These are phyloP conservation scores for Plantago rigida DNA, from an alignment of 305 asterid genomes.

Conservation along the genomic window DNA sequence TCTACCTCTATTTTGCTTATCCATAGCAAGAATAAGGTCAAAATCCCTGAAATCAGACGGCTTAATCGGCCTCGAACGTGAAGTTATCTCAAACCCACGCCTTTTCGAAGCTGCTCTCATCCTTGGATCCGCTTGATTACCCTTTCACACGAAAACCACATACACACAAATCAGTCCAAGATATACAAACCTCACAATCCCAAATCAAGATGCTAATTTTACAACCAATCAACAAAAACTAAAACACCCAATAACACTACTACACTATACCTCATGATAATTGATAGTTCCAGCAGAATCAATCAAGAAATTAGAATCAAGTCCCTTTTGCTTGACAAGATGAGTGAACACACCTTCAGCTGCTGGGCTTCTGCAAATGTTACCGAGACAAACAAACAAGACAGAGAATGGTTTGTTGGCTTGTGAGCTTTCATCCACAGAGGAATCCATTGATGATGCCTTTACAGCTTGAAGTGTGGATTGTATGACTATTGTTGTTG, in stretches of 20 bases:
- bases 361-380: conserved; percentile 85
- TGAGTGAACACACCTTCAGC: conserved; percentile 76
- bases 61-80: conserved; percentile 68
- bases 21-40: conserved; percentile 91
- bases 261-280: conserved; percentile 59
- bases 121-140: conserved; percentile 81
- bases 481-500: background rate
- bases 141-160: conserved; percentile 32
- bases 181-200: background rate
- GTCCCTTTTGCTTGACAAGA: conserved; percentile 48
- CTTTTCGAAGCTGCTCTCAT: conserved; percentile 78
- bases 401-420: conserved; percentile 53
- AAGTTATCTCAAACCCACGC: conserved; percentile 76
- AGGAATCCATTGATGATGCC: conserved; percentile 53
- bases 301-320: conserved; percentile 50
- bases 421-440: conserved; percentile 28
- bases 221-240: background rate
- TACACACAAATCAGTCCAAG: conserved; percentile 10
- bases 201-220: background rate
- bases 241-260: background rate
- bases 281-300: conserved; percentile 91
- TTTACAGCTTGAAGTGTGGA: conserved; percentile 23
- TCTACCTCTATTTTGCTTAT: conserved; percentile 67
- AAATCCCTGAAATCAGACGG: conserved; percentile 75
- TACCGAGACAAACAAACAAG: conserved; percentile 87